These are phyloP conservation scores for Alternaria novae-zelandiae DNA, from an alignment of 2,329 filamentous ascomycete species.

Conservation along the genomic window DNA sequence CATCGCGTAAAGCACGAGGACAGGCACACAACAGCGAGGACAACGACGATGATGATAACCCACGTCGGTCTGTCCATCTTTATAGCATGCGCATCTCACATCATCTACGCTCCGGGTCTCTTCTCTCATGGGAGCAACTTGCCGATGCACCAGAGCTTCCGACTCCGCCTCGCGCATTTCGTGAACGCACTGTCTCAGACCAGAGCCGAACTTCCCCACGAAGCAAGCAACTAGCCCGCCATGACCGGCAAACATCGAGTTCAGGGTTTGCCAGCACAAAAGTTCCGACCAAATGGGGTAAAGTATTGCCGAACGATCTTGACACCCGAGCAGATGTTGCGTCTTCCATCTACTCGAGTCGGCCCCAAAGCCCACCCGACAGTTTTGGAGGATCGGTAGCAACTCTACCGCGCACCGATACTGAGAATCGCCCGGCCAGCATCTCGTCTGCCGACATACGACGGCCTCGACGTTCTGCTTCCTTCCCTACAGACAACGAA, in stretches of 20 bases:
- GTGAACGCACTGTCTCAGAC: conserved; percentile 27
- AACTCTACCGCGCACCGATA: conserved; percentile 19
- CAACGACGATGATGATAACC: conserved; percentile 17
- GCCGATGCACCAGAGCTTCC: conserved; percentile 29
- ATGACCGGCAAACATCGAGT: conserved; percentile 43
- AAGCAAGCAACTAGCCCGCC: conserved; percentile 17
- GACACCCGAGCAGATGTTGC: conserved; percentile 24
- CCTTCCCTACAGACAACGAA: conserved; percentile 31
- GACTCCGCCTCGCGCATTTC: conserved; percentile 14
- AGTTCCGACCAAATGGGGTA: conserved; percentile 49
- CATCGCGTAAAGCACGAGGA: not conserved
- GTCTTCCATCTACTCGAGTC: conserved; percentile 51
- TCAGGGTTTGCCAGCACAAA: conserved; percentile 46
- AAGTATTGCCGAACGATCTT: conserved; percentile 29
- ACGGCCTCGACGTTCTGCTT: conserved; percentile 27
- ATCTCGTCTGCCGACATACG: conserved; percentile 12
- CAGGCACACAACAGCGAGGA: not conserved
- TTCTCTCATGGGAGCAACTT: conserved; percentile 46
- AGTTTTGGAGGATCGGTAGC: conserved; percentile 35
- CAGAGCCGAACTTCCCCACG: conserved; percentile 22
- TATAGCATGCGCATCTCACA: conserved; percentile 54
- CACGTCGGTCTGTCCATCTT: conserved; percentile 48
- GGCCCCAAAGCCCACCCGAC: conserved; percentile 47
- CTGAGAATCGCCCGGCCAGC: conserved; percentile 11
- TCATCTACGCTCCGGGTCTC: conserved; percentile 52